Base-by-base conservation (phyloP, 2,329 filamentous ascomycete genomes). In the Stemphylium lycopersici region DNA sequence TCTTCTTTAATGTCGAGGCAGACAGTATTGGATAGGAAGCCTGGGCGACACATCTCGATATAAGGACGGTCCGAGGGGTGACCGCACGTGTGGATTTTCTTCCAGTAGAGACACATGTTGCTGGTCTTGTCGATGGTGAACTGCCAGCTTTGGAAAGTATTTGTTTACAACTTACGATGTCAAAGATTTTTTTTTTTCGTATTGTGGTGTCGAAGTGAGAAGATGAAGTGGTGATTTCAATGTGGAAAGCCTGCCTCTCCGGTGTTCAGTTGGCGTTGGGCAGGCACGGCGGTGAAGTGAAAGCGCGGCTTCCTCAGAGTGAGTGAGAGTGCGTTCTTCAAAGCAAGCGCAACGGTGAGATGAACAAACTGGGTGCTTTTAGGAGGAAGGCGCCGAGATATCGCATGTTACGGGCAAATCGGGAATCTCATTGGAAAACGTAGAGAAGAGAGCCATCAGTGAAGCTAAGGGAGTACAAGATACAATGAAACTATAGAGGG, bases 71-170 rank as follows among this genome's bases (percentile, higher is more conserved):
- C 63, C 1, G 55, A 59, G 44, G 44, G 33, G 55, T 67, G 58
- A 3, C 39, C 48, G 52, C 66, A 69, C 3, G 62, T 66, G 45
- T 68, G 63, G 6, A 47, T 36, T 31, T 69, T 69, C 38, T 58
- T 67, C 63, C 65, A 67, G 59, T 67, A 68, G 18, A 49, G 51
- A 47, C 66, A 69, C 66, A 69, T 69, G 36, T 6, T 58, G 43
- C 33, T 15, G 4, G 41, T 18, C 12, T 33, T 52, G n/a, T 6
- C 4, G 22, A 24, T 4, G 3, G 22, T 45, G 12, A 38, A 48
- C 29, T 24, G 24, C 8, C 7, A 18, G 15, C 11, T 16, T 12
- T 15, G 13, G 11, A 3, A 18, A 4, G 24, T 22, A 12, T 12
- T 7, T 10, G 10, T 31, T 13, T 16, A 4, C 4, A 18, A 33